A percentile compares a stretch with the other conserved stretches of the same genome.
Evolutionary conservation across 352 stramenopile genomes (phyloP).

Genomic region (Pythium insidiosum): DNA sequence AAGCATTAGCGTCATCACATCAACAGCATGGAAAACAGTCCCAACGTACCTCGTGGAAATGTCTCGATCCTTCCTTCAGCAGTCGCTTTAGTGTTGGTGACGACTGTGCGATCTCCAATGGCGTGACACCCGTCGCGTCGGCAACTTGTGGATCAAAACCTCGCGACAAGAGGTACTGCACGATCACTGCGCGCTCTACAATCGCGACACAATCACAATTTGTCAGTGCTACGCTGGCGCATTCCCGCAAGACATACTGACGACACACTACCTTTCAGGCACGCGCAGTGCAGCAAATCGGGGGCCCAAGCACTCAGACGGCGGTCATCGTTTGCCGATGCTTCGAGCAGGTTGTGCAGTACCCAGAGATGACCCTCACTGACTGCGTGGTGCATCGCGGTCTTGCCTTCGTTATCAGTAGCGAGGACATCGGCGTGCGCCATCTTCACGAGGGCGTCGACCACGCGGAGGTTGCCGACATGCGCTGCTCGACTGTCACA

Average conservation of each 20-base stretch:
- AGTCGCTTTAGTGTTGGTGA: no score
- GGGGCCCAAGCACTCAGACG: no score
- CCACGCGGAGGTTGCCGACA: slow-evolving; percentile 55
- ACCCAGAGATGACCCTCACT: slow-evolving; percentile 64
- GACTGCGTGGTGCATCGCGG: slow-evolving; percentile 57
- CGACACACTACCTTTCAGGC: slow-evolving; percentile 15
- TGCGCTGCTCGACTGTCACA: slow-evolving; percentile 48
- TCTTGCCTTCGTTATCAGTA: slow-evolving; percentile 56
- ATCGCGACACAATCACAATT: slow-evolving; percentile 1
- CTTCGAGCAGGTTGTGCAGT: slow-evolving; percentile 64
- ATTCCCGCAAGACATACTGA: not conserved
- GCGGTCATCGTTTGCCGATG: no score
- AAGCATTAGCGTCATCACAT: no score
- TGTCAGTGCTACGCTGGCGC: not conserved
- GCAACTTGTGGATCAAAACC: slow-evolving; percentile 41
- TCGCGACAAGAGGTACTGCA: slow-evolving; percentile 54
- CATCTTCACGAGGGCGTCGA: slow-evolving; percentile 44
- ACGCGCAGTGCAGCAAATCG: slow-evolving; percentile 56
- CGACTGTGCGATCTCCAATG: slow-evolving; percentile 30
- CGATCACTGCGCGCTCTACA: slow-evolving; percentile 55
- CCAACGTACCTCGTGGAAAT: no score
- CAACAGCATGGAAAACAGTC: no score
- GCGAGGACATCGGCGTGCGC: slow-evolving; percentile 38
- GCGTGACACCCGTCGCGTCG: slow-evolving; percentile 34
- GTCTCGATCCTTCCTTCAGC: no score